These are phyloP conservation scores for Alnus glutinosa DNA, from an alignment of 306 rosid genomes.

Conservation along the genomic window DNA sequence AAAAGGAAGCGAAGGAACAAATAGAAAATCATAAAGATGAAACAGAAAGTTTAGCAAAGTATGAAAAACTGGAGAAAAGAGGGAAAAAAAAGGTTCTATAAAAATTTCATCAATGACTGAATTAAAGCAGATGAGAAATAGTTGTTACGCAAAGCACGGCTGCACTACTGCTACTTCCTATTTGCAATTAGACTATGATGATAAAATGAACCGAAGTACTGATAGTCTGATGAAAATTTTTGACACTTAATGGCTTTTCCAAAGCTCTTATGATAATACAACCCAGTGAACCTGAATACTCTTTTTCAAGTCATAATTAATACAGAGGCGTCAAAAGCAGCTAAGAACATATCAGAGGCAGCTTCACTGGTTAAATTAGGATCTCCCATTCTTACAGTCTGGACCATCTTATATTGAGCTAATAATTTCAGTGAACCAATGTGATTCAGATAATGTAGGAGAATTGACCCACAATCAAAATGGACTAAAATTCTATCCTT, in stretches of 20 bases:
- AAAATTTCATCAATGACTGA: slow-evolving; percentile 1
- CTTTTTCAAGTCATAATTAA: not conserved
- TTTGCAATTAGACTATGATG: not conserved
- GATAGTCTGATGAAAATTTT: not conserved
- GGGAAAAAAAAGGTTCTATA: not conserved
- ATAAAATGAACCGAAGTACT: not conserved
- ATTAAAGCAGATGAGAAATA: not conserved
- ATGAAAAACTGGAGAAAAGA: not conserved
- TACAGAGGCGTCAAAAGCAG: not conserved
- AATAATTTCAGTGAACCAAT: not conserved
- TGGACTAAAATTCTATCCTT: not conserved
- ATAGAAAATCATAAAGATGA: slow-evolving; percentile 7
- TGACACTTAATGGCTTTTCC: not conserved
- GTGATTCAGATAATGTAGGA: not conserved
- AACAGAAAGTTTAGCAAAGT: slow-evolving; percentile 10
- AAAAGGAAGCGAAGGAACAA: slow-evolving; percentile 21
- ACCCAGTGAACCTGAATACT: not conserved
- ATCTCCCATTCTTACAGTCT: not conserved
- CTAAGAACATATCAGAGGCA: not conserved
- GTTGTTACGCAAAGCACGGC: slow-evolving; percentile 14
- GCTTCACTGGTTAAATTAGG: not conserved
- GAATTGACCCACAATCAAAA: not conserved
- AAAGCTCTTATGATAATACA: not conserved
- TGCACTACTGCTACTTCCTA: not conserved
- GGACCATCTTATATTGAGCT: not conserved